A percentile compares a stretch with the other conserved stretches of the same genome.
These are phyloP conservation scores for Biscutella laevigata DNA, from an alignment of 441 rosid species.

Conservation along the genomic window DNA sequence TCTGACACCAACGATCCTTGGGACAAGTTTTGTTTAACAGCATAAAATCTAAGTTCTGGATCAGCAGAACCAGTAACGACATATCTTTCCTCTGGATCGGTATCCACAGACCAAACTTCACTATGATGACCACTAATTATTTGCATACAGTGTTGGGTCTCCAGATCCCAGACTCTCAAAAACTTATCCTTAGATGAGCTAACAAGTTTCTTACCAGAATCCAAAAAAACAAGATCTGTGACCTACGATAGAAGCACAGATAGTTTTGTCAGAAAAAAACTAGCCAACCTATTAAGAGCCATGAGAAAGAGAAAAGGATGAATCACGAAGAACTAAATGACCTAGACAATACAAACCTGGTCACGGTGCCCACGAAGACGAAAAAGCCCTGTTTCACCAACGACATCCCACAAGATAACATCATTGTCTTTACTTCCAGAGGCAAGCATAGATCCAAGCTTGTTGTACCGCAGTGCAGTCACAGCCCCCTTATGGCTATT, in stretches of 20 bases:
- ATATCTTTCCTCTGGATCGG: conserved; percentile 70
- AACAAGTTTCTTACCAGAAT: conserved; percentile 76
- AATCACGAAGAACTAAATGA: neutral
- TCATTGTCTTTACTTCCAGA: conserved; percentile 95
- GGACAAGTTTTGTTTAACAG: conserved; percentile 39
- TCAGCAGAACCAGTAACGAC: conserved; percentile 85
- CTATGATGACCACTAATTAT: conserved; percentile 88
- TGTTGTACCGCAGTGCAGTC: conserved; percentile 54
- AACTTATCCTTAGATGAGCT: conserved; percentile 93
- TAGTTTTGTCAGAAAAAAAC: neutral
- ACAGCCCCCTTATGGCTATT: conserved; percentile 88
- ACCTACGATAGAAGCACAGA: conserved; percentile 41
- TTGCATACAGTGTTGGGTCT: conserved; percentile 90
- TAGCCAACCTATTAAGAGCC: neutral
- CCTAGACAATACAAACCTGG: conserved; percentile 43
- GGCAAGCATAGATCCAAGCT: conserved; percentile 64
- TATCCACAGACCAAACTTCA: conserved; percentile 92
- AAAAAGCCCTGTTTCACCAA: conserved; percentile 73
- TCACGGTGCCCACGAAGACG: conserved; percentile 92
- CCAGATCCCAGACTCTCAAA: conserved; percentile 98
- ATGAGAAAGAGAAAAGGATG: neutral
- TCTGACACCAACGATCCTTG: conserved; percentile 23
- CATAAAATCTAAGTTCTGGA: conserved; percentile 67
- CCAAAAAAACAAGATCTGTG: conserved; percentile 83
- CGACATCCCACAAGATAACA: conserved; percentile 86